Conservation (phyloP, 371 early-diverging fungal species). For the Apophysomyces trapeziformis region DNA sequence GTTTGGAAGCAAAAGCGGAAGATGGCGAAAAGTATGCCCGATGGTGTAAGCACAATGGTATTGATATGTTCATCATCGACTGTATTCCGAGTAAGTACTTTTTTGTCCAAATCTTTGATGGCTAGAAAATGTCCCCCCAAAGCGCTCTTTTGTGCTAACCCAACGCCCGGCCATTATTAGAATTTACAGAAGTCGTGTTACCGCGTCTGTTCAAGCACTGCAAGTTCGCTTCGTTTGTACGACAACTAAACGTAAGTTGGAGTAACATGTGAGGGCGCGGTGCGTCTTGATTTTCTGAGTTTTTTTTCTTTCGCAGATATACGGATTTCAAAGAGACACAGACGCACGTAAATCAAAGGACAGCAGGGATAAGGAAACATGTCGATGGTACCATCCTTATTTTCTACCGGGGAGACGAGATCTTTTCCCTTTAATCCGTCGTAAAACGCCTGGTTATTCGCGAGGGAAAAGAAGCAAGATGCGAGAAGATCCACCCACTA, state of each 20-base stretch:
- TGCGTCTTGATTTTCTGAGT: background rate
- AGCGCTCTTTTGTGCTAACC: background rate
- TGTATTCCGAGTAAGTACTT: constrained; percentile 38
- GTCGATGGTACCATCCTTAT: constrained; percentile 51
- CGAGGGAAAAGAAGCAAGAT: constrained; percentile 27
- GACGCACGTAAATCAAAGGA: constrained; percentile 60
- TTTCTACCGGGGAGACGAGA: constrained; percentile 47
- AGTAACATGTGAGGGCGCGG: background rate
- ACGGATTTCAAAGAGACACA: constrained; percentile 54
- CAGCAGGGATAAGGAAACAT: constrained; percentile 44
- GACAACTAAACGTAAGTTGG: constrained; percentile 50
- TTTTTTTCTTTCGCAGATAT: constrained; percentile 35
- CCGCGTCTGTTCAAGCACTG: constrained; percentile 55
- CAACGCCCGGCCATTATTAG: constrained; percentile 19
- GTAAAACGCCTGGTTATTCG: constrained; percentile 44
- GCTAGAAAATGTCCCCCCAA: background rate
- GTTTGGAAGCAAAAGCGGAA: constrained; percentile 34
- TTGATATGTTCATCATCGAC: constrained; percentile 48
- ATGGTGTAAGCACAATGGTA: constrained; percentile 43
- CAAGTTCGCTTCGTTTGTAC: constrained; percentile 56
- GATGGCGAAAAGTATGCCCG: constrained; percentile 43
- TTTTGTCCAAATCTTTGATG: constrained; percentile 2
- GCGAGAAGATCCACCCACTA: constrained; percentile 19
- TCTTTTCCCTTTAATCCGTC: constrained; percentile 46
- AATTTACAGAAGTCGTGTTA: constrained; percentile 50